Percentiles rank a stretch among this genome's conserved stretches.
phyloP scores from a whole-genome alignment of 805 yeast genomes.

The Brettanomyces naardenensis region DNA sequence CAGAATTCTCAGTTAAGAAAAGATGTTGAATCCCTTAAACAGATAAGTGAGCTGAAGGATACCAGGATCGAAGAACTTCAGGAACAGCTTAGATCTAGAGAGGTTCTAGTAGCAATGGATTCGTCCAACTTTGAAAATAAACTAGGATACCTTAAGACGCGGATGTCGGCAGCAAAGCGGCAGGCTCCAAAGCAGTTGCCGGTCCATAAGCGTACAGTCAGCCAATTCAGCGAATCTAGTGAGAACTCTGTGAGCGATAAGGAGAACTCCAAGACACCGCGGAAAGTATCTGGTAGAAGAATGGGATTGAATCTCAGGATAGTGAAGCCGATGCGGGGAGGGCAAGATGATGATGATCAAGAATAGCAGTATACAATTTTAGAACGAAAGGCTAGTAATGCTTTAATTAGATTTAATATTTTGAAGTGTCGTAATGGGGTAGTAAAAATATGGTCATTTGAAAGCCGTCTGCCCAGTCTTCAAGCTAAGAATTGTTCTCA shows the following conservation, averaged over 20 bases:
- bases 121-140: slow-evolving; percentile 40
- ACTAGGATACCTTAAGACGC: slow-evolving; percentile 22
- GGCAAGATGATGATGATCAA: slow-evolving; percentile 12
- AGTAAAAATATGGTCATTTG: slow-evolving; percentile 15
- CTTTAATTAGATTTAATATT: too few species aligned
- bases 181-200: too few species aligned
- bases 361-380: too few species aligned
- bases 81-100: slow-evolving; percentile 40
- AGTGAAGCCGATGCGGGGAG: slow-evolving; percentile 35
- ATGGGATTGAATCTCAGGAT: slow-evolving; percentile 50
- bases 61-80: slow-evolving; percentile 50
- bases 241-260: background rate
- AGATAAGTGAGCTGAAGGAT: slow-evolving; percentile 50
- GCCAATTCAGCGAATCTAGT: too few species aligned
- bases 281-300: slow-evolving; percentile 6
- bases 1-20: slow-evolving; percentile 50
- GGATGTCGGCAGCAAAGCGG: slow-evolving; percentile 19
- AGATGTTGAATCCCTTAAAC: slow-evolving; percentile 47
- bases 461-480: slow-evolving; percentile 64
- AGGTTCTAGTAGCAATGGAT: slow-evolving; percentile 39
- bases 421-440: background rate
- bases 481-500: slow-evolving; percentile 66
- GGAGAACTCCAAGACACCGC: background rate
- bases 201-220: too few species aligned
- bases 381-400: too few species aligned